These are phyloP conservation scores for Chaetomium globosum DNA, from an alignment of 2,329 filamentous ascomycete species.

Conservation along the genomic window DNA sequence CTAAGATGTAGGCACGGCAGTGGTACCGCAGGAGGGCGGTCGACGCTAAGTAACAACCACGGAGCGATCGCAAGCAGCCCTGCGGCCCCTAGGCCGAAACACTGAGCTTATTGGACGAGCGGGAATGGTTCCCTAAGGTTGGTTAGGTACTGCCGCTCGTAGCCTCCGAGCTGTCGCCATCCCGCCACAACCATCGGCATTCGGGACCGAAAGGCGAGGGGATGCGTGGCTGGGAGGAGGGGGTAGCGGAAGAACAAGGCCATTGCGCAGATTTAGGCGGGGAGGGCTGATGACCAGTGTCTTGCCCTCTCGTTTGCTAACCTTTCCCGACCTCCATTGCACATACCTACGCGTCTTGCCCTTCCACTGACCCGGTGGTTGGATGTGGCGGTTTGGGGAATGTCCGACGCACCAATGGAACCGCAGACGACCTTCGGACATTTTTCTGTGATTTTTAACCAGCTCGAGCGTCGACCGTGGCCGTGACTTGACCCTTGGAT, in stretches of 20 bases:
- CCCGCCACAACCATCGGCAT: constrained; percentile 6
- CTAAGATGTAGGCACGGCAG: background rate
- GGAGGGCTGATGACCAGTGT: background rate
- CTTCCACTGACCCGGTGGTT: background rate
- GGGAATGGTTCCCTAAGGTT: background rate
- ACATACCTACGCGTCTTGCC: background rate
- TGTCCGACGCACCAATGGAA: constrained; percentile 35
- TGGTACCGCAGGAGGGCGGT: constrained; percentile 13
- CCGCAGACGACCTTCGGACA: constrained; percentile 8
- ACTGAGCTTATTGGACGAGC: background rate
- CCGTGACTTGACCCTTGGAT: background rate
- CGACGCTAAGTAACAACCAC: constrained; percentile 1
- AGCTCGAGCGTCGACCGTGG: constrained; percentile 1
- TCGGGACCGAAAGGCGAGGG: constrained; percentile 25
- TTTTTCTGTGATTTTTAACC: background rate
- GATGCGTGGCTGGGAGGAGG: background rate
- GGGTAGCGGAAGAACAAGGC: background rate
- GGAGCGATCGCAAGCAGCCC: constrained; percentile 3
- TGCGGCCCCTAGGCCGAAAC: constrained; percentile 10
- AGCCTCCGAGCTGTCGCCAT: background rate
- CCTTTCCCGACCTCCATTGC: background rate
- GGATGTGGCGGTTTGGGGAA: constrained; percentile 35
- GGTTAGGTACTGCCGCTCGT: constrained; percentile 3
- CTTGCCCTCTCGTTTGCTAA: background rate
- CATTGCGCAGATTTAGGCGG: background rate